A percentile compares a stretch with the other conserved stretches of the same genome.
Evolutionary conservation across 495 filamentous ascomycete species (phyloP).

Genomic region (Neurospora tetraspora): DNA sequence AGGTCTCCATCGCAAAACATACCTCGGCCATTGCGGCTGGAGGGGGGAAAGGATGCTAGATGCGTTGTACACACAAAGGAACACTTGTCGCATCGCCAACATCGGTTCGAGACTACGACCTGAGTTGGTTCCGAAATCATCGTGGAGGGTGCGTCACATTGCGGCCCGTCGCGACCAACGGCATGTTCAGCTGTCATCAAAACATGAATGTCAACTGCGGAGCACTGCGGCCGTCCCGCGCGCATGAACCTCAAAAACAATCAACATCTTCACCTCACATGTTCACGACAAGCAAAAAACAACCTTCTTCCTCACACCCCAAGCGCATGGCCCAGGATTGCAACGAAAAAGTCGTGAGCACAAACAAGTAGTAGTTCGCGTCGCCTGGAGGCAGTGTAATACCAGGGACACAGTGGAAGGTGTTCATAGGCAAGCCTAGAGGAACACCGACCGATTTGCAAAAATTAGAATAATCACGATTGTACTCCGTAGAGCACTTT

Average conservation of each 20-base stretch:
- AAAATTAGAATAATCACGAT: constrained; percentile 85
- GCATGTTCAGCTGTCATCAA: not conserved
- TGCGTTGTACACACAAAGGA: not conserved
- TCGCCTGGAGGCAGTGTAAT: constrained; percentile 82
- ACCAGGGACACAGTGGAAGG: constrained; percentile 69
- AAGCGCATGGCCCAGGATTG: constrained; percentile 40
- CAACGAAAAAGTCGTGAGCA: constrained; percentile 36
- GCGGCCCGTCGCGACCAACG: not conserved
- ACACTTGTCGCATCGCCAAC: not conserved
- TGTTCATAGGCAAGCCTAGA: constrained; percentile 71
- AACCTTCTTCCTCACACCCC: constrained; percentile 51
- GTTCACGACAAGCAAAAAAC: not conserved
- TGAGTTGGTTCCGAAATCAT: not conserved
- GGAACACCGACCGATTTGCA: constrained; percentile 21
- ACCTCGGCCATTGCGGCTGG: not conserved
- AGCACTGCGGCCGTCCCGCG: not conserved
- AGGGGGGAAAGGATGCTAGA: not conserved
- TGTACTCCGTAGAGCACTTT: constrained; percentile 57
- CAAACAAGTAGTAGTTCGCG: constrained; percentile 44
- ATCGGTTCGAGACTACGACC: not conserved
- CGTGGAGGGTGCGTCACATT: not conserved
- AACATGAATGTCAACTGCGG: not conserved
- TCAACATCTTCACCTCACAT: not conserved
- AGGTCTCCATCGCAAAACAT: not conserved
- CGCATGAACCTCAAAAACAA: not conserved